phyloP scores from a whole-genome alignment of 805 yeast species.

The Yarrowia sp. region DNA sequence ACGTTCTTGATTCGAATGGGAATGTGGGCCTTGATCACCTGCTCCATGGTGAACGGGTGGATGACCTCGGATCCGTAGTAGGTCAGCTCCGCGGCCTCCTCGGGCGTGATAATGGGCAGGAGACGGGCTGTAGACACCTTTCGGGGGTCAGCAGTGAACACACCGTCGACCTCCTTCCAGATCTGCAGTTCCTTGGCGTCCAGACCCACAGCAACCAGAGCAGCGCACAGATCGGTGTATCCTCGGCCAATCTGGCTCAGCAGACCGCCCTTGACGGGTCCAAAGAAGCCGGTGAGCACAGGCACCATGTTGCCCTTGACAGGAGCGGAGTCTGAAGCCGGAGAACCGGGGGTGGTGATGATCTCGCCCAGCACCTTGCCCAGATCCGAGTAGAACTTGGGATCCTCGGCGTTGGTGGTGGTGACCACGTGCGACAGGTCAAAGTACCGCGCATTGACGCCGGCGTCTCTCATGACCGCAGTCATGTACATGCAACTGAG shows the following conservation, averaged over 20 bases:
- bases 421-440: conserved; percentile 78
- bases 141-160: conserved; percentile 97
- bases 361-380: conserved; percentile 58
- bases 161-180: conserved; percentile 99
- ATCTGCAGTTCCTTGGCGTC: conserved; percentile 94
- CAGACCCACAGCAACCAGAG: conserved; percentile 90
- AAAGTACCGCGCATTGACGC: conserved; percentile 76
- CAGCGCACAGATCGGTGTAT: conserved; percentile 97
- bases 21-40: conserved; percentile 92
- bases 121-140: conserved; percentile 90
- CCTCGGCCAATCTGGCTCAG: conserved; percentile 95
- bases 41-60: conserved; percentile 98
- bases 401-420: conserved; percentile 61
- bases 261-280: conserved; percentile 94
- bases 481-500: conserved; percentile 89
- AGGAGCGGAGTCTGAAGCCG: conserved; percentile 4
- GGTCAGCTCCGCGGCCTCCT: conserved; percentile 97
- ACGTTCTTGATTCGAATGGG: conserved; percentile 98
- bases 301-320: conserved; percentile 62
- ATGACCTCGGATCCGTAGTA: conserved; percentile 98
- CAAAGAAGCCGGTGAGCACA: conserved; percentile 95
- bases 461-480: conserved; percentile 80
- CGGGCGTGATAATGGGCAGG: conserved; percentile 89
- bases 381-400: conserved; percentile 62
- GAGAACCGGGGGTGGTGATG: conserved; percentile 50